These are phyloP conservation scores for Coix lacrymajobi DNA, from an alignment of 176 grass and related monocot species.

Conservation along the genomic window DNA sequence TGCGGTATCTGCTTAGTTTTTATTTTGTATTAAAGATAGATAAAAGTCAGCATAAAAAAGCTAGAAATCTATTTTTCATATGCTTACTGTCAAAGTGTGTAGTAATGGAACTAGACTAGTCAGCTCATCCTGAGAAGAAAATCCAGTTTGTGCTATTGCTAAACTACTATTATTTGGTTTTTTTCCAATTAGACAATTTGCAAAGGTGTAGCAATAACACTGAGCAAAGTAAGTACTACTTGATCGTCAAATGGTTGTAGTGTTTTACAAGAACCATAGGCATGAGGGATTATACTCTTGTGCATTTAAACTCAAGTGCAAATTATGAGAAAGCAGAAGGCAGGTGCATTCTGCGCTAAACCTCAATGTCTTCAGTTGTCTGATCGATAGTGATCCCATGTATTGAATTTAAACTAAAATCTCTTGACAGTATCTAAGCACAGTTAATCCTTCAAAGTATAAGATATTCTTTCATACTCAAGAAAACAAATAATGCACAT, in stretches of 20 bases:
- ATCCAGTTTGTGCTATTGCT: not conserved
- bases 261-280: not conserved
- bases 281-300: not conserved
- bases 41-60: not conserved
- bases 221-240: not conserved
- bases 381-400: not conserved
- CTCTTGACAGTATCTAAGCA: not conserved
- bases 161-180: not conserved
- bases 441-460: not conserved
- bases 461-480: not conserved
- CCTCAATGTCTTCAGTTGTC: not conserved
- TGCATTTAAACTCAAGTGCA: not conserved
- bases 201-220: not conserved
- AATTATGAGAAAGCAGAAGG: not conserved
- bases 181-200: not conserved
- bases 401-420: not conserved
- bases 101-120: too few relatives aligned
- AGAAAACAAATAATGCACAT: not conserved
- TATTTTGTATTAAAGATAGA: not conserved
- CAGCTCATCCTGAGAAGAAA: not conserved
- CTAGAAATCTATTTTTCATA: not conserved
- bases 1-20: not conserved
- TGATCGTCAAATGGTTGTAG: not conserved
- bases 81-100: not conserved
- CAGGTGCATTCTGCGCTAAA: not conserved